Conservation (phyloP, 257 asterid species). For the Solanum megistacrolobum region DNA sequence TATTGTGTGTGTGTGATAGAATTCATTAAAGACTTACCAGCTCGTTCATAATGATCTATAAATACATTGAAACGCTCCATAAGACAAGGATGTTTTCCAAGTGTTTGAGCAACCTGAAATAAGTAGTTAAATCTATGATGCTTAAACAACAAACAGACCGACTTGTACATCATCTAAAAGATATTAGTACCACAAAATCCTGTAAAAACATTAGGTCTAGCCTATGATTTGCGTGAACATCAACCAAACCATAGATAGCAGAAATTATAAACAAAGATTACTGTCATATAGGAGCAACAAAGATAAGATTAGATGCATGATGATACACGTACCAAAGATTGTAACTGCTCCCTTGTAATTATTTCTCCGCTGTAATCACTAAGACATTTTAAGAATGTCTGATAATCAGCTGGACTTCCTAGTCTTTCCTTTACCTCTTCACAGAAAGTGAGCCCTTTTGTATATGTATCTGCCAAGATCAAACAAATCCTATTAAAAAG, state of each 20-base stretch:
- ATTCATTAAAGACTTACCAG: conserved; percentile 39
- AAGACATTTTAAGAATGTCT: conserved; percentile 91
- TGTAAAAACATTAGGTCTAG: background rate
- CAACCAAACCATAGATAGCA: background rate
- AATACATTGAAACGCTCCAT: conserved; percentile 80
- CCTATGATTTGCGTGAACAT: background rate
- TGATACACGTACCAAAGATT: conserved; percentile 58
- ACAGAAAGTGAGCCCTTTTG: conserved; percentile 71
- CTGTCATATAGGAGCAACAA: background rate
- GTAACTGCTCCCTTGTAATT: conserved; percentile 77
- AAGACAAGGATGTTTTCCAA: conserved; percentile 85
- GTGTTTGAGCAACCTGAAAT: conserved; percentile 63
- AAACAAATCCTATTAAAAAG: conserved; percentile 2
- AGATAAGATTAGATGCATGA: background rate
- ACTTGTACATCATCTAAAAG: background rate
- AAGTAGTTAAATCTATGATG: background rate
- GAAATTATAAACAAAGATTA: background rate
- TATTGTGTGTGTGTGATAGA: background rate
- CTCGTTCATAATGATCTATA: conserved; percentile 76
- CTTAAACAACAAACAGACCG: background rate
- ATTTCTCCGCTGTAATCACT: conserved; percentile 82
- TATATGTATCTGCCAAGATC: conserved; percentile 49
- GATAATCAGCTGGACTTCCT: conserved; percentile 72
- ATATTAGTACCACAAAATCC: background rate
- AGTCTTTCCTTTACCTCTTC: conserved; percentile 89